These are phyloP conservation scores for Dryadomyces quercivorus DNA, from an alignment of 2,329 filamentous ascomycete species.

Conservation along the genomic window DNA sequence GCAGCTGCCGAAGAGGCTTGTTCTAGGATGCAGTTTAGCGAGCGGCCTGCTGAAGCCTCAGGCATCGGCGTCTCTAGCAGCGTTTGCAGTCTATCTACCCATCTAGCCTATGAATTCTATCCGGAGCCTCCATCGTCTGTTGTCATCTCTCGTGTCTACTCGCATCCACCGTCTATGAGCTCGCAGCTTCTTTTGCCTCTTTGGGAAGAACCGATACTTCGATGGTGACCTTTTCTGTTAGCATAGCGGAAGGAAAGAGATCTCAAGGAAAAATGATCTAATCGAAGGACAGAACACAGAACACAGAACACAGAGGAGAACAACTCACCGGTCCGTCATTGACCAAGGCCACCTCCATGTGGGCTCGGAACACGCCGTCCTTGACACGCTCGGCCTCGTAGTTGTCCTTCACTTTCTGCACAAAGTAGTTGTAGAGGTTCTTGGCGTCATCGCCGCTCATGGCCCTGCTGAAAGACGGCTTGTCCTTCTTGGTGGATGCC, in stretches of 20 bases:
- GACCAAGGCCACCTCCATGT: slow-evolving; percentile 93
- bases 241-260: too few relatives aligned
- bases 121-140: neutral
- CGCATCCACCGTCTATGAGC: neutral
- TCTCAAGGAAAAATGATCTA: too few relatives aligned
- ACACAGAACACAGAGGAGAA: neutral
- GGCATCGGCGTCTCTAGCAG: neutral
- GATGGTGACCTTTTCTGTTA: slow-evolving; percentile 3
- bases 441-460: slow-evolving; percentile 68
- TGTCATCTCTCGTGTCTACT: too few relatives aligned
- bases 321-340: slow-evolving; percentile 61
- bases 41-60: neutral
- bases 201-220: slow-evolving; percentile 3
- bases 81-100: neutral
- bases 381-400: slow-evolving; percentile 70
- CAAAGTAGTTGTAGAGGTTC: slow-evolving; percentile 73
- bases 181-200: neutral
- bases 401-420: slow-evolving; percentile 57
- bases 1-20: neutral
- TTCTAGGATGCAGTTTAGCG: neutral
- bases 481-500: slow-evolving; percentile 90
- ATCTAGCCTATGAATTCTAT: neutral
- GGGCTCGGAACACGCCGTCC: slow-evolving; percentile 93
- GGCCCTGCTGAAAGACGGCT: slow-evolving; percentile 88
- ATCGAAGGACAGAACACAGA: neutral